A percentile compares a stretch with the other conserved stretches of the same genome.
phyloP scores from a whole-genome alignment of 257 asterid species.

The Solanum microdontum region DNA sequence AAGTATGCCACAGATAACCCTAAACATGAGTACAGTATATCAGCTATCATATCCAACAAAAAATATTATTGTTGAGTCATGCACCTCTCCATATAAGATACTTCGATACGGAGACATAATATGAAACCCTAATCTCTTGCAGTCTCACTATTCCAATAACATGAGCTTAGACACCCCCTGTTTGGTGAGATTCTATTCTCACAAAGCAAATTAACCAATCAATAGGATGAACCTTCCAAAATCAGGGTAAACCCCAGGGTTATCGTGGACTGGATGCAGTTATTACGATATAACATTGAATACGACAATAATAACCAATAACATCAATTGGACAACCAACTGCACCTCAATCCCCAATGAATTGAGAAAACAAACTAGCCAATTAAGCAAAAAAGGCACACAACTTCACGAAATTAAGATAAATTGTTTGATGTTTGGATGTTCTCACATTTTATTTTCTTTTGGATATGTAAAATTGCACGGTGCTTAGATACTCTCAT shows the following conservation, averaged over 20 bases:
- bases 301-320: not conserved
- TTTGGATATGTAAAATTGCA: not conserved
- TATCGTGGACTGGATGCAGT: not conserved
- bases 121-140: not conserved
- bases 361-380: not conserved
- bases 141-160: not conserved
- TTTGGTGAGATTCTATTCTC: not conserved
- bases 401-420: not conserved
- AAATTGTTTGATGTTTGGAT: not conserved
- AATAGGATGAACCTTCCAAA: not conserved
- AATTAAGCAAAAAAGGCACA: not conserved
- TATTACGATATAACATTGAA: not conserved
- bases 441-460: not conserved
- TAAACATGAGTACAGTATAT: slow-evolving; percentile 20
- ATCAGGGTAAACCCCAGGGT: not conserved
- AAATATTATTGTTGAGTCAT: not conserved
- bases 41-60: slow-evolving; percentile 6
- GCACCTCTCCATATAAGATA: not conserved
- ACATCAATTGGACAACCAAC: not conserved
- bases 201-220: not conserved
- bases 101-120: not conserved
- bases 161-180: not conserved
- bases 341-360: not conserved
- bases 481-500: not conserved
- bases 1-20: slow-evolving; percentile 77